phyloP scores from a whole-genome alignment of 202 grass and related monocot species.

The Panicum hallii region DNA sequence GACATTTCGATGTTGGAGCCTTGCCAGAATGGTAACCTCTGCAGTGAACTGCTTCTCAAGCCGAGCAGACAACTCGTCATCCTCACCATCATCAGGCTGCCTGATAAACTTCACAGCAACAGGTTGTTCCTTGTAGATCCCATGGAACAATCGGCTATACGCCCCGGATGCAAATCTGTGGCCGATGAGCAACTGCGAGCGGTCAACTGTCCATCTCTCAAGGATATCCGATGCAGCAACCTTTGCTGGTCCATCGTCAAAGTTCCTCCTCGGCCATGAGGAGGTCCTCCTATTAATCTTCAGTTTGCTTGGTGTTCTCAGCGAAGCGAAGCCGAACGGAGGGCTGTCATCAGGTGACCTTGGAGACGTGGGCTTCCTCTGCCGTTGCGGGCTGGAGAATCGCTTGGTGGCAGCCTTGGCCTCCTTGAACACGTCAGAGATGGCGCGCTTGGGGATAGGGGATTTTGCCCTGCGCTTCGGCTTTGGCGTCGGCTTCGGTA shows the following conservation, averaged over 20 bases:
- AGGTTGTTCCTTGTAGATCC: slow-evolving; percentile 75
- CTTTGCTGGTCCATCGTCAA: slow-evolving; percentile 51
- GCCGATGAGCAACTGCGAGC: slow-evolving; percentile 75
- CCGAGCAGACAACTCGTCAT: slow-evolving; percentile 63
- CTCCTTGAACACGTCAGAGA: slow-evolving; percentile 90
- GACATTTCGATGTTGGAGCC: slow-evolving; percentile 82
- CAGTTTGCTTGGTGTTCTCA: slow-evolving; percentile 38
- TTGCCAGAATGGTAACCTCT: slow-evolving; percentile 83
- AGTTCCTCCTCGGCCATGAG: slow-evolving; percentile 61
- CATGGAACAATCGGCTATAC: slow-evolving; percentile 86
- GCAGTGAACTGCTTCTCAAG: slow-evolving; percentile 89
- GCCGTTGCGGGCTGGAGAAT: slow-evolving; percentile 83
- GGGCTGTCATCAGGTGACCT: slow-evolving; percentile 39
- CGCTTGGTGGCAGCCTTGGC: slow-evolving; percentile 70
- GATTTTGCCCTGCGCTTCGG: slow-evolving; percentile 68
- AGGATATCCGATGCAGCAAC: slow-evolving; percentile 73
- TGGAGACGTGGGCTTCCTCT: slow-evolving; percentile 49
- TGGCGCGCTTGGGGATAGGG: slow-evolving; percentile 58
- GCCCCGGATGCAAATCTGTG: slow-evolving; percentile 82
- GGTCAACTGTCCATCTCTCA: slow-evolving; percentile 78
- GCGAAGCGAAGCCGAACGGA: slow-evolving; percentile 44
- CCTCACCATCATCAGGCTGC: slow-evolving; percentile 77
- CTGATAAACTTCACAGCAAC: slow-evolving; percentile 95
- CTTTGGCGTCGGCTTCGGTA: slow-evolving; percentile 44
- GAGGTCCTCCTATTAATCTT: slow-evolving; percentile 45